Evolutionary conservation across 2,329 filamentous ascomycete genomes (phyloP).

Genomic region (Xylaria sp.): DNA sequence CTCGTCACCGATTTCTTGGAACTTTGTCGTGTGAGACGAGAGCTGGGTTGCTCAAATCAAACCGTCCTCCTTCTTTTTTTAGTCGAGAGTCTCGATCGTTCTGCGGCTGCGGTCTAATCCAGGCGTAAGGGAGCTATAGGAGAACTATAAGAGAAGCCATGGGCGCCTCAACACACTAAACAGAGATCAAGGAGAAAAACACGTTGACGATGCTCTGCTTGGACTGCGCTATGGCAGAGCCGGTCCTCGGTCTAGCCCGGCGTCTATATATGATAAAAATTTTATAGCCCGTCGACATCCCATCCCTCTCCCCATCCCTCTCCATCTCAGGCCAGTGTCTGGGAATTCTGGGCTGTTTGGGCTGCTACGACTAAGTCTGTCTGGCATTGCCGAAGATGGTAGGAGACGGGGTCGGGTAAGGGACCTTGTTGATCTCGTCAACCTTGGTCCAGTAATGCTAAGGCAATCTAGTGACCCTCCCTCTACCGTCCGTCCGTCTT

Average conservation of each 20-base stretch:
- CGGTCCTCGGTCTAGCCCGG: conserved; percentile 4
- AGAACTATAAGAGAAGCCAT: conserved; percentile 7
- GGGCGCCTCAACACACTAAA: conserved; percentile 11
- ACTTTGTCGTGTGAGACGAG: conserved; percentile 36
- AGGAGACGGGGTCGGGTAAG: conserved; percentile 20
- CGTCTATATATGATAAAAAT: conserved; percentile 4
- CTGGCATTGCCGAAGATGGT: conserved; percentile 26
- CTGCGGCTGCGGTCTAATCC: conserved; percentile 18
- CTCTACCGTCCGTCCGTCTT: conserved; percentile 5
- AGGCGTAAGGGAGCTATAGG: conserved; percentile 9
- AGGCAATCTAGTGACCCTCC: no score
- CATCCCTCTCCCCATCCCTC: background rate
- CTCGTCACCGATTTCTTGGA: conserved; percentile 24
- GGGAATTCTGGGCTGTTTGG: conserved; percentile 16
- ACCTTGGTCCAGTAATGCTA: background rate
- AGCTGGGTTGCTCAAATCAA: conserved; percentile 25
- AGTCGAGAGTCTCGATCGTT: conserved; percentile 33
- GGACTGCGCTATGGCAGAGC: conserved; percentile 9
- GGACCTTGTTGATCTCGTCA: background rate
- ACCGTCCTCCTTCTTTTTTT: conserved; percentile 20
- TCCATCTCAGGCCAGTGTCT: background rate
- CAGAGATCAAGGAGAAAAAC: conserved; percentile 7
- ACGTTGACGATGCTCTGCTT: conserved; percentile 15
- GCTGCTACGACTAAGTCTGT: background rate
- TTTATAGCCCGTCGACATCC: background rate